phyloP scores from a whole-genome alignment of 306 rosid species.

The Mucuna pruriens region DNA sequence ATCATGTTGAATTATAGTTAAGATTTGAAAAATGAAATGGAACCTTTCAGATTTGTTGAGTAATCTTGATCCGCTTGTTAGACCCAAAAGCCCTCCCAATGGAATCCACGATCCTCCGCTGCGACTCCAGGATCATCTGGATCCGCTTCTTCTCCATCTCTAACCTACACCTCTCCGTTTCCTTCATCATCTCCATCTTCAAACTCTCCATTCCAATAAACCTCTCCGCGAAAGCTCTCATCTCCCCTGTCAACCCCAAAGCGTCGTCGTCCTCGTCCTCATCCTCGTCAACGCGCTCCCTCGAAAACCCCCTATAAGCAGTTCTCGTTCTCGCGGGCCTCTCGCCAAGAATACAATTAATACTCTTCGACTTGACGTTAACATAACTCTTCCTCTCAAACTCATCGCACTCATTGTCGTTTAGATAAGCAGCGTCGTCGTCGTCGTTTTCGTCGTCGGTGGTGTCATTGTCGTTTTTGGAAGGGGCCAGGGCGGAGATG shows the following conservation, averaged over 20 bases:
- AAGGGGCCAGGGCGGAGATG: conserved; percentile 55
- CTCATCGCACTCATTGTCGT: conserved; percentile 28
- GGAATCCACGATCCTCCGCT: conserved; percentile 70
- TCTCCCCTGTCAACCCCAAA: conserved; percentile 61
- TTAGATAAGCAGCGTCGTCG: not conserved
- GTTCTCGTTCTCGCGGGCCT: conserved; percentile 18
- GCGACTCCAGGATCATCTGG: conserved; percentile 70
- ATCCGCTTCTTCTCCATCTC: conserved; percentile 84
- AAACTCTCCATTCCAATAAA: conserved; percentile 69
- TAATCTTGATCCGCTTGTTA: conserved; percentile 48
- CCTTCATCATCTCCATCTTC: conserved; percentile 88
- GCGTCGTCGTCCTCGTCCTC: conserved; percentile 25
- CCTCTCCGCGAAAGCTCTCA: conserved; percentile 61
- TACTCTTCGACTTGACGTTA: conserved; percentile 46
- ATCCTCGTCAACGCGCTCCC: not conserved
- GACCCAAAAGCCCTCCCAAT: conserved; percentile 68
- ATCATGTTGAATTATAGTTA: no score
- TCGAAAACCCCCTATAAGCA: conserved; percentile 34
- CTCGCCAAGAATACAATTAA: conserved; percentile 50
- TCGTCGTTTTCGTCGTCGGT: not conserved
- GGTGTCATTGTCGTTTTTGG: not conserved
- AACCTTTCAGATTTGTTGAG: conserved; percentile 37
- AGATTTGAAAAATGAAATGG: not conserved
- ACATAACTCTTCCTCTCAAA: conserved; percentile 21
- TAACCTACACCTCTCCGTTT: conserved; percentile 69